phyloP scores from a whole-genome alignment of 495 filamentous ascomycete genomes.

The Amphirosellinia nigrospora region DNA sequence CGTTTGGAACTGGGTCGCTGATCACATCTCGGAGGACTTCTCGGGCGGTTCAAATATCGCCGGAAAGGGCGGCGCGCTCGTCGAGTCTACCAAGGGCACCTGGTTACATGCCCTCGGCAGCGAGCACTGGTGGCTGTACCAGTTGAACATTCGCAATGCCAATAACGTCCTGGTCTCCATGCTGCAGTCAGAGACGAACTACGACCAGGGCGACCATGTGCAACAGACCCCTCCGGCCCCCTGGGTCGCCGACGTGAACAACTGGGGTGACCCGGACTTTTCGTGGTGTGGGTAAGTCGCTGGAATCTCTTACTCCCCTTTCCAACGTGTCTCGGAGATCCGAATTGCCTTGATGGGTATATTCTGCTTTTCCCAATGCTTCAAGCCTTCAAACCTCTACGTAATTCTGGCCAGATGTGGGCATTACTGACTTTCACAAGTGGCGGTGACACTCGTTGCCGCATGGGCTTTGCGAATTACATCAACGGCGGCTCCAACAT shows the following conservation, averaged over 20 bases:
- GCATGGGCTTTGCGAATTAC: constrained; percentile 61
- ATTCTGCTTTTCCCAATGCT: too few relatives aligned
- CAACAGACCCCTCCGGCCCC: constrained; percentile 51
- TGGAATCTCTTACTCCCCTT: too few relatives aligned
- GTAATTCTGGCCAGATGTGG: too few relatives aligned
- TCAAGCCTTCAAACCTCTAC: too few relatives aligned
- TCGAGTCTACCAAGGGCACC: constrained; percentile 63
- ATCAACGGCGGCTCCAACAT: constrained; percentile 65
- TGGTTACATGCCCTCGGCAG: constrained; percentile 73
- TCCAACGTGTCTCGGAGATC: too few relatives aligned
- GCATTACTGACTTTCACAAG: too few relatives aligned
- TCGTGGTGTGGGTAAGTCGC: constrained; percentile 40
- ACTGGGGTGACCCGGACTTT: constrained; percentile 63
- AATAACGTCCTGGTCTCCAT: constrained; percentile 77
- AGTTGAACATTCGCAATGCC: constrained; percentile 75
- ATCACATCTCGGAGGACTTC: constrained; percentile 71
- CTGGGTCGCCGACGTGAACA: constrained; percentile 51
- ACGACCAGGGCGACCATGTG: constrained; percentile 82
- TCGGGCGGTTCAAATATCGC: constrained; percentile 51
- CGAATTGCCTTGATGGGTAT: too few relatives aligned
- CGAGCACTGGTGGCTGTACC: constrained; percentile 78
- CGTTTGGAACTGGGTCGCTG: constrained; percentile 73
- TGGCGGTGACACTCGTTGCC: constrained; percentile 48
- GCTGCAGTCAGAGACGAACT: constrained; percentile 90
- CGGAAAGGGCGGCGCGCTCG: constrained; percentile 57